phyloP scores from a whole-genome alignment of 169 alveolate species.

The Condylostoma magnum region DNA sequence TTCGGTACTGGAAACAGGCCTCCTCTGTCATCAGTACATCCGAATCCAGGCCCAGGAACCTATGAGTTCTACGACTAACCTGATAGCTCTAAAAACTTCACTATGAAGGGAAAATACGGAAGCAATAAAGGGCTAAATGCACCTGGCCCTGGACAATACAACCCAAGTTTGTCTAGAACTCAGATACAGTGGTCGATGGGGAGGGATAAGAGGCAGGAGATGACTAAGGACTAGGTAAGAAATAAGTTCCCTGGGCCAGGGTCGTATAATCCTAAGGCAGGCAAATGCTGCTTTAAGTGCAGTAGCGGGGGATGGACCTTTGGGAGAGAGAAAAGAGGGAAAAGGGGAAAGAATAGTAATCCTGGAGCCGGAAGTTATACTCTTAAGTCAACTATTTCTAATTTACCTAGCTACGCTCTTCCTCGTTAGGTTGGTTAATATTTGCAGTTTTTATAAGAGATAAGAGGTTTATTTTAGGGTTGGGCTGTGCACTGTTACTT shows the following conservation, averaged over 20 bases:
- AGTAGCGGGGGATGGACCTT: too few relatives aligned
- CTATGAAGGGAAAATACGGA: background rate
- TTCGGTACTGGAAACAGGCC: background rate
- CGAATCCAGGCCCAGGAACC: too few relatives aligned
- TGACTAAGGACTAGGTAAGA: background rate
- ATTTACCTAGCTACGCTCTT: too few relatives aligned
- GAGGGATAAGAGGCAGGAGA: background rate
- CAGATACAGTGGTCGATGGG: too few relatives aligned
- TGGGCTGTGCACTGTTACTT: too few relatives aligned
- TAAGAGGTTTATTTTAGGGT: too few relatives aligned
- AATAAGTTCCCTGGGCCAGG: constrained; percentile 11
- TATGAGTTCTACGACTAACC: background rate
- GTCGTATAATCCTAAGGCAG: background rate
- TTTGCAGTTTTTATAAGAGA: too few relatives aligned
- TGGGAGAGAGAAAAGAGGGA: background rate
- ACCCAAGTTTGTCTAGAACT: background rate
- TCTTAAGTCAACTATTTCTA: too few relatives aligned
- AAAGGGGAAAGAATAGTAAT: background rate
- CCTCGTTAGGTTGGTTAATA: too few relatives aligned
- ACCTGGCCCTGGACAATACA: background rate
- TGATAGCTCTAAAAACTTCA: background rate
- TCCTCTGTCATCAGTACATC: too few relatives aligned
- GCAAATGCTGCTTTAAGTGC: too few relatives aligned
- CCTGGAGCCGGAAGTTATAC: constrained; percentile 5
- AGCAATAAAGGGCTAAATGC: background rate